Conservation (phyloP, 257 asterid species). For the Solanum microdontum region DNA sequence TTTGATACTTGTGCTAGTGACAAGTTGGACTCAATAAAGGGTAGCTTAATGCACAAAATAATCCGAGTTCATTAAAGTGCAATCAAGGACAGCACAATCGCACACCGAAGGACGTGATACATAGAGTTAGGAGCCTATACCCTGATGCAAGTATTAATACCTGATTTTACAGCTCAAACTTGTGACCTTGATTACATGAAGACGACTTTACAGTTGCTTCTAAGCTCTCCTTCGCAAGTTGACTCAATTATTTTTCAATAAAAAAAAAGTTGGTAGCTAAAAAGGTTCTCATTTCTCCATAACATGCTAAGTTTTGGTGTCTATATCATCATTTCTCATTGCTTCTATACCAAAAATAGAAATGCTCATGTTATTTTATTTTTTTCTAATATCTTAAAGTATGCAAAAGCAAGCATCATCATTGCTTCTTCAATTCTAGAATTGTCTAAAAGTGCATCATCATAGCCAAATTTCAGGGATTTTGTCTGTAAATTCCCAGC, state of each 20-base stretch:
- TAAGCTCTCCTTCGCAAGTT: background rate
- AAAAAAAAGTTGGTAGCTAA: background rate
- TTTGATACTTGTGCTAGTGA: background rate
- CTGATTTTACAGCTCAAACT: background rate
- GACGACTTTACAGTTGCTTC: background rate
- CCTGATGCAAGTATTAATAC: background rate
- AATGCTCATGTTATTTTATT: background rate
- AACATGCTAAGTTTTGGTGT: background rate
- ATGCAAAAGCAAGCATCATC: background rate
- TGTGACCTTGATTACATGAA: background rate
- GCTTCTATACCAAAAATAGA: background rate
- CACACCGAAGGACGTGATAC: background rate
- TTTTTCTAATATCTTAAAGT: background rate
- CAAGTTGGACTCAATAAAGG: background rate
- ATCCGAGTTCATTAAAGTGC: background rate
- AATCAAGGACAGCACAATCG: background rate
- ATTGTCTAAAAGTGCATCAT: background rate
- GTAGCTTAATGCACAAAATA: background rate
- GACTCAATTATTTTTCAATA: background rate
- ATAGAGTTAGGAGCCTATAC: background rate
- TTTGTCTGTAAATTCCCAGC: background rate
- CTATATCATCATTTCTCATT: background rate
- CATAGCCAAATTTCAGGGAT: conserved; percentile 4
- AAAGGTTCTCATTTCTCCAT: background rate
- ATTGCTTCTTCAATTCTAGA: background rate